Base-by-base conservation (phyloP, 2,329 filamentous ascomycete species). In the Diplodia seriata region DNA sequence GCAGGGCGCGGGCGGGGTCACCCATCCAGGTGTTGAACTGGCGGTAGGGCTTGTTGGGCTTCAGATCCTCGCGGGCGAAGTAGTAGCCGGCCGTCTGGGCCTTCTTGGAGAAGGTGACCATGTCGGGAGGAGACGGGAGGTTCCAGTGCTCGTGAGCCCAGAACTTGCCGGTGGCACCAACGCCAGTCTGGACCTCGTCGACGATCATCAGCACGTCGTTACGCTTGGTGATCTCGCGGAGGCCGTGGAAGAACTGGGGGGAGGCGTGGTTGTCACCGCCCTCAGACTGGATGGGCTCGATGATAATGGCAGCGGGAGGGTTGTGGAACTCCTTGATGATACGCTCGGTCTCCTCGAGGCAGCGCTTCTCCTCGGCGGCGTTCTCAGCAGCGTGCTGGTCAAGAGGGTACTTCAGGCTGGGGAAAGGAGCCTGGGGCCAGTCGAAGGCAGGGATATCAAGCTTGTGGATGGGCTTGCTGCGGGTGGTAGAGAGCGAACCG, bases 21-120 rank as follows among this genome's bases (percentile, higher is more conserved):
- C 93, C 93, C 90, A 97, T 96, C 93, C 93, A 97, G 59, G 93
- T 97, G 85, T 97, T 97, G 86, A 97, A 97, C 82, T 97, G 93
- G 70, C 93, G 90, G 85, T 97, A 97, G 6, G 94, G 91, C 86
- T 94, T 94, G 85, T 97, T 97, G 70, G 93, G 93, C 14, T 91
- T 86, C 73, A 97, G 85, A 51, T 87, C 89, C 11, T 88, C 86
- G 85, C 95, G 90, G 70, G 90, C 90, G 77, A 89, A 97, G 85
- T 95, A 97, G 86, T 94, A 97, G 40, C 93, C 93, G 7, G 94
- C 93, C 1, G 93, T 92, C 82, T 97, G 93, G 3, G 93, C 94
- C 85, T 97, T 97, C 85, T 97, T 97, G 76, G 89, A 92, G 83
- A 97, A 97, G 68, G 93, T 97, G 54, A 97, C 93, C 85, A 97